phyloP scores from a whole-genome alignment of 2,329 filamentous ascomycete genomes.

The Myriosclerotinia scirpicola region DNA sequence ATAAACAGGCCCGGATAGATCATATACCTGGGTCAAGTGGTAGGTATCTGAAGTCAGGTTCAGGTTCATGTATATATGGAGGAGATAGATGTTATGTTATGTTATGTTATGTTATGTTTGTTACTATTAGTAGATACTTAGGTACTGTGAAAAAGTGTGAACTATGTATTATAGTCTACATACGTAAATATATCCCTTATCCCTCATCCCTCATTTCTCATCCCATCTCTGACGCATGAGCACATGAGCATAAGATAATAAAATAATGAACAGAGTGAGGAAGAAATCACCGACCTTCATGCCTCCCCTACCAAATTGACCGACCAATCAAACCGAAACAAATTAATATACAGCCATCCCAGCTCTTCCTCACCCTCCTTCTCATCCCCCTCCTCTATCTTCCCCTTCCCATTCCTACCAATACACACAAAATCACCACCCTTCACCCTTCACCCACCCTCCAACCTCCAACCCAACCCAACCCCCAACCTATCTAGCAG shows the following conservation, averaged over 20 bases:
- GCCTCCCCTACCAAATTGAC: too few relatives aligned
- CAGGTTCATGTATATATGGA: too few relatives aligned
- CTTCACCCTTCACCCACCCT: neutral
- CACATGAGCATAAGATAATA: too few relatives aligned
- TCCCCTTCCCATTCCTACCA: neutral
- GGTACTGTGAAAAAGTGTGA: neutral
- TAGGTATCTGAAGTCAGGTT: too few relatives aligned
- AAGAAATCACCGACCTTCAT: too few relatives aligned
- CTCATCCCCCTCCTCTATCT: neutral
- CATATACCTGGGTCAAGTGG: too few relatives aligned
- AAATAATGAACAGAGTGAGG: too few relatives aligned
- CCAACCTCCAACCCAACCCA: neutral
- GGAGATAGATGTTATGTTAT: too few relatives aligned
- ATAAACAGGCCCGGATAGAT: too few relatives aligned
- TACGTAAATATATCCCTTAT: too few relatives aligned
- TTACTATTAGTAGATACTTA: neutral
- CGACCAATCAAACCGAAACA: neutral
- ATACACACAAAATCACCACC: neutral
- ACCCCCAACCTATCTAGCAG: neutral
- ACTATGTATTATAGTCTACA: constrained; percentile 5
- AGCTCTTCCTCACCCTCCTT: too few relatives aligned
- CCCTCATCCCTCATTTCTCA: neutral
- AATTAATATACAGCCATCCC: neutral
- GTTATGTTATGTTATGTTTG: too few relatives aligned
- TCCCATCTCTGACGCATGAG: neutral